Base-by-base conservation (phyloP, 768 basidiomycete genomes). In the Boletus rubroflammeus region DNA sequence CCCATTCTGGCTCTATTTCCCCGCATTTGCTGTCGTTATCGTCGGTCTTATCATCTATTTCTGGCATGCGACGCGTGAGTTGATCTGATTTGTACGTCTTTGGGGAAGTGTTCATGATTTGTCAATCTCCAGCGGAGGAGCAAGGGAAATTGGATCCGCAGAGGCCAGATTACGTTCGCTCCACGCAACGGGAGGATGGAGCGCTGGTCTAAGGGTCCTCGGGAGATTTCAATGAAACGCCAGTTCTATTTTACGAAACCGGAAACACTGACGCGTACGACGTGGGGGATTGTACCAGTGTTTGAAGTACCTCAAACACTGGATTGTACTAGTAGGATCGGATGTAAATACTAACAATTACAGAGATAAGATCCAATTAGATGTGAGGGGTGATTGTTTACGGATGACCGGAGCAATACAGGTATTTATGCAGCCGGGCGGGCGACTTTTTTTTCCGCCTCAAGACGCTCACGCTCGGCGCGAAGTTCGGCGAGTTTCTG, bases 1-100 rank as follows among this genome's bases (percentile, higher is more conserved):
- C 41, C 92, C 92, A 4, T 93, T 82, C 75, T 94, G 91, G 90
- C 78, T 94, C 15, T 93, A 94, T 76, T 94, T 94, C 72, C 74
- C 85, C 56, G 80, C 92, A 0, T 94, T 88, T 62, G 77, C 71
- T 1, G 75, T 93, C 14, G 83, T 92, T 56, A 67, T 93, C 41
- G 32, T 74, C 13, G 92, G 92, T 3, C 78, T 94, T 5, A 74
- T 94, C 62, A 79, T 85, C 35, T 94, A 93, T 72, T 93, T 93
- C 75, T 94, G 92, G 90, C 75, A 80, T 67, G 81, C 86, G 7
- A 85, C 85, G 34, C 91, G 90, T 92, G 73, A 63, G 90, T 78
- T 19, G 21, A 34, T 48, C 46, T 32, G n/a, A 35, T 26, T 26
- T 50, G 29, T 46, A 9, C 21, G 9, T 19, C 14, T 19, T 17